Conservation (phyloP, 2,329 filamentous ascomycete species). For the Chlorencoelia australis region DNA sequence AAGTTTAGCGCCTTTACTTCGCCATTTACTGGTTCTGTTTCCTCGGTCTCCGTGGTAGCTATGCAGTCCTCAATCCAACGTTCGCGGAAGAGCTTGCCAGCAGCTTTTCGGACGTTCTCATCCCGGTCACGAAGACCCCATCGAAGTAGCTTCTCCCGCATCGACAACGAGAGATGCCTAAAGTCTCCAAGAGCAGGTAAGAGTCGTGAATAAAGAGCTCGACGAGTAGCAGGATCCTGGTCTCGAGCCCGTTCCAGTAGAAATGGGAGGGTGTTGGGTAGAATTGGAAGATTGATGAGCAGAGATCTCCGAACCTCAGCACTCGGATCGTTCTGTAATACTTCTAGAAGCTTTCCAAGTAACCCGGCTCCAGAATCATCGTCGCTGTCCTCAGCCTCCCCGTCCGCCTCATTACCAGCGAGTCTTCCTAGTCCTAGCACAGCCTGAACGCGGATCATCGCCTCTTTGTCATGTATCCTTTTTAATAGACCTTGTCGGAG, state of each 20-base stretch:
- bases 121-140: slow-evolving; percentile 94
- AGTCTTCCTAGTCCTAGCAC: slow-evolving; percentile 81
- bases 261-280: slow-evolving; percentile 72
- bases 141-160: slow-evolving; percentile 88
- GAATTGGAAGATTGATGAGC: slow-evolving; percentile 80
- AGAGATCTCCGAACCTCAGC: slow-evolving; percentile 86
- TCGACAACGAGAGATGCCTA: slow-evolving; percentile 80
- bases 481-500: slow-evolving; percentile 71
- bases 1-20: slow-evolving; percentile 57
- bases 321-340: slow-evolving; percentile 87
- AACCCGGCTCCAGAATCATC: slow-evolving; percentile 60
- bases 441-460: slow-evolving; percentile 84
- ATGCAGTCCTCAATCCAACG: slow-evolving; percentile 98
- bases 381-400: slow-evolving; percentile 58
- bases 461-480: slow-evolving; percentile 86
- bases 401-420: slow-evolving; percentile 67
- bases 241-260: slow-evolving; percentile 87
- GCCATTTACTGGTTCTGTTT: slow-evolving; percentile 32
- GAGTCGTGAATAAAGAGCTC: slow-evolving; percentile 78
- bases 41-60: slow-evolving; percentile 48
- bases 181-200: slow-evolving; percentile 89
- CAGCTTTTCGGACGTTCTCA: slow-evolving; percentile 85
- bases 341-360: slow-evolving; percentile 73
- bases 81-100: slow-evolving; percentile 80
- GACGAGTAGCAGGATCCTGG: slow-evolving; percentile 71